Percentiles rank a stretch among this genome's conserved stretches.
Evolutionary conservation across 805 yeast genomes (phyloP).

Genomic region (Candida dendrica): DNA sequence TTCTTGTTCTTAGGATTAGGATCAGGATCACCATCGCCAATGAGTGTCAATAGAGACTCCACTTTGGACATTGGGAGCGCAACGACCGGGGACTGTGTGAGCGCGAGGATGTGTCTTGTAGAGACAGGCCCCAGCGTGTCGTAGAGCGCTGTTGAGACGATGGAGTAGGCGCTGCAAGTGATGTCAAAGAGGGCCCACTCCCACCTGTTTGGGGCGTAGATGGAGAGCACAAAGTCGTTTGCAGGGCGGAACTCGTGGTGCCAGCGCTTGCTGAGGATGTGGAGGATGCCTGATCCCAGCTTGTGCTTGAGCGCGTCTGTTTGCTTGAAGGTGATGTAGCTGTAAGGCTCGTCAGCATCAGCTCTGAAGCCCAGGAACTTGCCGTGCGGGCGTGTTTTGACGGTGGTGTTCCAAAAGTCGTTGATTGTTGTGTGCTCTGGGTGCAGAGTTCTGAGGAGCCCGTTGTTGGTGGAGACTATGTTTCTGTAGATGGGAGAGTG

Average conservation of each 20-base stretch:
- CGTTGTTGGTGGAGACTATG: conserved; percentile 19
- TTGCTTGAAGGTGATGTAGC: conserved; percentile 29
- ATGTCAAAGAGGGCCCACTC: conserved; percentile 63
- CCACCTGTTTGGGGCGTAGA: conserved; percentile 44
- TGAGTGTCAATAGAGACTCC: neutral
- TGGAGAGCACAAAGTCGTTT: conserved; percentile 38
- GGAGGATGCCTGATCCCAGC: conserved; percentile 45
- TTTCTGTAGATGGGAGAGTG: conserved; percentile 42
- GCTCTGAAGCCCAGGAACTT: conserved; percentile 37
- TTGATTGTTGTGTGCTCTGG: conserved; percentile 34
- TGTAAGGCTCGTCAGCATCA: conserved; percentile 29
- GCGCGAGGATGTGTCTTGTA: conserved; percentile 46
- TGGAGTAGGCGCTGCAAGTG: conserved; percentile 49
- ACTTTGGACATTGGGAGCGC: conserved; percentile 25
- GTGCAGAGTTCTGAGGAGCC: conserved; percentile 28
- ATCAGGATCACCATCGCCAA: too few relatives aligned
- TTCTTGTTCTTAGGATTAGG: too few relatives aligned
- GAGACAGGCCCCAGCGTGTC: conserved; percentile 49
- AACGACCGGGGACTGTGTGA: conserved; percentile 47
- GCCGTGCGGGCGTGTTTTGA: conserved; percentile 22
- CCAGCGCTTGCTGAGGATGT: conserved; percentile 12
- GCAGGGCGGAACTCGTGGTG: conserved; percentile 15
- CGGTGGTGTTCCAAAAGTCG: conserved; percentile 33
- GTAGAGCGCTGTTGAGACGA: conserved; percentile 38
- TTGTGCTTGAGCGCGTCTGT: conserved; percentile 31